Percentiles rank a stretch among this genome's conserved stretches.
phyloP scores from a whole-genome alignment of 2,329 filamentous ascomycete genomes.

The Microsporum canis region DNA sequence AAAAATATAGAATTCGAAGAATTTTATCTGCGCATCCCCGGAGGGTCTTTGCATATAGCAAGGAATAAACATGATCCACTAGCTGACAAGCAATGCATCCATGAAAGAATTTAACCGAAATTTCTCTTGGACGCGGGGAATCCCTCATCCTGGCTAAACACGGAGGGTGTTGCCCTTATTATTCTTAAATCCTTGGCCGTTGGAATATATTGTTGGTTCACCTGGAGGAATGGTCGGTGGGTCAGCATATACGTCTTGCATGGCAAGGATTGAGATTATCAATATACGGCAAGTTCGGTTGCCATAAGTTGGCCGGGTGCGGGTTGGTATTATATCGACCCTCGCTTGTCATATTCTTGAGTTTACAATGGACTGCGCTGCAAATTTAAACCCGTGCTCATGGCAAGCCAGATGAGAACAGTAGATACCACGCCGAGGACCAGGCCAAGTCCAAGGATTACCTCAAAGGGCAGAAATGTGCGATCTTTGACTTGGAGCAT shows the following conservation, averaged over 20 bases:
- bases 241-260: background rate
- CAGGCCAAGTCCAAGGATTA: constrained; percentile 19
- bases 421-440: background rate
- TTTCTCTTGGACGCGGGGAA: constrained; percentile 3
- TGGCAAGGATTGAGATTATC: background rate
- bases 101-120: constrained; percentile 3
- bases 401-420: background rate
- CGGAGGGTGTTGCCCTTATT: background rate
- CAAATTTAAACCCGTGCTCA: background rate
- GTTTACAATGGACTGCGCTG: background rate
- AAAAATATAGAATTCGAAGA: background rate
- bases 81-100: constrained; percentile 1
- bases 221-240: too few relatives aligned
- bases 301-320: background rate
- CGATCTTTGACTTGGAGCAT: constrained; percentile 35
- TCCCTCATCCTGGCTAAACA: constrained; percentile 1
- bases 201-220: background rate
- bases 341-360: background rate
- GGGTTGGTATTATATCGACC: background rate
- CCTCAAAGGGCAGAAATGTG: constrained; percentile 27
- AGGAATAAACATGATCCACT: background rate
- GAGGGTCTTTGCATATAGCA: background rate
- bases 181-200: background rate
- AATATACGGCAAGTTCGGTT: background rate
- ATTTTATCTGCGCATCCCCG: background rate